Percentiles rank a stretch among this genome's conserved stretches.
Conservation (phyloP, 495 filamentous ascomycete species). For the Geopyxis carbonaria region DNA sequence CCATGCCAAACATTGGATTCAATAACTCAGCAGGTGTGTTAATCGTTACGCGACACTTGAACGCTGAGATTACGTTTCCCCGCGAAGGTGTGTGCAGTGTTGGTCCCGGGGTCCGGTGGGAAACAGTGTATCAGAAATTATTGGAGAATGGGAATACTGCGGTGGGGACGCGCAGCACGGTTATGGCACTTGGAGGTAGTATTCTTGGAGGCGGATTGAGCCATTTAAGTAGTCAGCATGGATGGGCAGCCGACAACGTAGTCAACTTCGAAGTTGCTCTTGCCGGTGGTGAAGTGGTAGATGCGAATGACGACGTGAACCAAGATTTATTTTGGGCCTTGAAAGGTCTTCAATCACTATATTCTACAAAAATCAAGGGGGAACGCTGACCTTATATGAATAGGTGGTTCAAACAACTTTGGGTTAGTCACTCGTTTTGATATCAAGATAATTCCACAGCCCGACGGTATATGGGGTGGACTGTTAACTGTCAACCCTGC, state of each 20-base stretch:
- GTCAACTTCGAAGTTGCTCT: slow-evolving; percentile 22
- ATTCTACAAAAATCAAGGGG: no score
- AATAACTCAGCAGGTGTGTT: no score
- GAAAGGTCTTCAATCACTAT: no score
- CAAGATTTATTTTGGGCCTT: slow-evolving; percentile 41
- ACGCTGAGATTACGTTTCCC: no score
- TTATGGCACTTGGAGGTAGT: slow-evolving; percentile 3
- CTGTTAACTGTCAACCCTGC: neutral
- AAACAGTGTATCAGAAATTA: slow-evolving; percentile 11
- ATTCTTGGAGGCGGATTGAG: slow-evolving; percentile 28
- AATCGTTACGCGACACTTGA: no score
- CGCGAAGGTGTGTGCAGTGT: slow-evolving; percentile 2
- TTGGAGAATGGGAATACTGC: slow-evolving; percentile 1
- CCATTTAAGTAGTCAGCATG: slow-evolving; percentile 29
- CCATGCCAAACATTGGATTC: slow-evolving; percentile 26
- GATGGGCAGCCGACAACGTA: slow-evolving; percentile 36
- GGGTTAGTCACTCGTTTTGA: slow-evolving; percentile 25
- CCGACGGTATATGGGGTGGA: slow-evolving; percentile 3
- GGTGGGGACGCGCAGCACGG: slow-evolving; percentile 26
- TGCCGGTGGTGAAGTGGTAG: slow-evolving; percentile 32
- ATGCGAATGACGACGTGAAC: slow-evolving; percentile 29
- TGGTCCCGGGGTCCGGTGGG: slow-evolving; percentile 11
- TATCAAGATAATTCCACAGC: slow-evolving; percentile 8
- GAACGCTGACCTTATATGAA: no score
- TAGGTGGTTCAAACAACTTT: slow-evolving; percentile 36